phyloP scores from a whole-genome alignment of 23 red algal species.

The Gracilaria caudata region DNA sequence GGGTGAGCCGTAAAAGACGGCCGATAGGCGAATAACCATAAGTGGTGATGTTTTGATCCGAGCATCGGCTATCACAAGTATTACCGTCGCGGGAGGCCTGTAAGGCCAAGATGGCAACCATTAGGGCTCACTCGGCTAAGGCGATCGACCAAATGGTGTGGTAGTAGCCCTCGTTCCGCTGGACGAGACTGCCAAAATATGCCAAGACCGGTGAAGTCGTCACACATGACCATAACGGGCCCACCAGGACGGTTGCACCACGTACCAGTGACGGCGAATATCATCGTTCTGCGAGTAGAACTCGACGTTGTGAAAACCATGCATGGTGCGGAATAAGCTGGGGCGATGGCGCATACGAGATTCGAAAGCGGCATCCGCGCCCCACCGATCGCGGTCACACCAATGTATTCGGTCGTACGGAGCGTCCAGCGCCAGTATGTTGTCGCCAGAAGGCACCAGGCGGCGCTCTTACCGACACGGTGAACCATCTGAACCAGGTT shows the following conservation, averaged over 20 bases:
- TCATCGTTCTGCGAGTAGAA: not conserved
- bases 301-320: not conserved
- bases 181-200: not conserved
- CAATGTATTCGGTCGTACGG: not conserved
- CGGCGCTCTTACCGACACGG: no score
- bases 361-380: not conserved
- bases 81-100: not conserved
- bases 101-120: constrained; percentile 1
- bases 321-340: not conserved
- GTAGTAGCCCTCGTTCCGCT: not conserved
- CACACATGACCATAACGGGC: not conserved
- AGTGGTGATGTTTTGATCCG: not conserved
- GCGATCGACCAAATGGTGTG: not conserved
- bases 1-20: not conserved
- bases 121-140: not conserved
- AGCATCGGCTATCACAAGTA: not conserved
- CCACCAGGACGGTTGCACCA: not conserved
- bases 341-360: not conserved
- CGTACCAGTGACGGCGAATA: not conserved
- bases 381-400: not conserved
- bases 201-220: not conserved
- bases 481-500: not conserved
- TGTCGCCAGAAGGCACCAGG: no score
- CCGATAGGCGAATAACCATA: not conserved
- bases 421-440: not conserved